Evolutionary conservation across 805 yeast species (phyloP), one percentile per base, ranked within the genome.

Genomic region (Wickerhamomyces sydowiorum): DNA sequence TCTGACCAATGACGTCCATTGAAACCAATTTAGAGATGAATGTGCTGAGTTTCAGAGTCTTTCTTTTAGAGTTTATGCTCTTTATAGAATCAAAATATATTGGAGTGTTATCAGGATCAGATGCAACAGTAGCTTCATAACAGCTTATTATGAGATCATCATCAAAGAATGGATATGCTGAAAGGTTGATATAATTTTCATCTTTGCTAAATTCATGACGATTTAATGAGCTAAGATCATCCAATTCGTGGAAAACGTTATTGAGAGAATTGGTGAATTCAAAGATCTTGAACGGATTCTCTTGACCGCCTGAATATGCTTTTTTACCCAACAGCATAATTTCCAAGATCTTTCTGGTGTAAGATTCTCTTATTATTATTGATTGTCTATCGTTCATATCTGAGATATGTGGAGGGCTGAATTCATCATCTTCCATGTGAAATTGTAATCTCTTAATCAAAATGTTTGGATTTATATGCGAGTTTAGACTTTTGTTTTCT

Each of bases 1-100:
- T 65, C 37, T 70, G 63, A 1, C 86, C 80, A 15, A 76, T 61
- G 7, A 69, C 64, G 24, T 85, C 82, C 33, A 72, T 66, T 3
- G 79, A 73, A 25, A 68, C 59, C 24, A 77, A 63, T 34, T 73
- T 73, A 7, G 73, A 62, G 9, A 76, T 71, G 35, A 54, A 65
- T 21, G 62, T 51, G 41, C 68, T 67, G 22, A 82, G 55, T 34
- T 66, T 71, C 42, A 73, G 73, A 1, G 76, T 67, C 7, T 67
- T 62, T 42, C 78, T 68, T 0, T 62, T 50, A n/a, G 72, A 69
- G 0, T 83, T 73, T 30, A 82, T 64, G 31, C 61, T 70, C 7
- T 60, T 64, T 27, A 84, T 56, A 0, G 82, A 74, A 55, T 84
- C 89, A 49, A 77, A 72, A 49, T 80, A 82, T 27, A 64, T 57